Percentiles rank a stretch among this genome's conserved stretches.
phyloP scores from a whole-genome alignment of 2,329 filamentous ascomycete species.

The Fusarium dlaminii region DNA sequence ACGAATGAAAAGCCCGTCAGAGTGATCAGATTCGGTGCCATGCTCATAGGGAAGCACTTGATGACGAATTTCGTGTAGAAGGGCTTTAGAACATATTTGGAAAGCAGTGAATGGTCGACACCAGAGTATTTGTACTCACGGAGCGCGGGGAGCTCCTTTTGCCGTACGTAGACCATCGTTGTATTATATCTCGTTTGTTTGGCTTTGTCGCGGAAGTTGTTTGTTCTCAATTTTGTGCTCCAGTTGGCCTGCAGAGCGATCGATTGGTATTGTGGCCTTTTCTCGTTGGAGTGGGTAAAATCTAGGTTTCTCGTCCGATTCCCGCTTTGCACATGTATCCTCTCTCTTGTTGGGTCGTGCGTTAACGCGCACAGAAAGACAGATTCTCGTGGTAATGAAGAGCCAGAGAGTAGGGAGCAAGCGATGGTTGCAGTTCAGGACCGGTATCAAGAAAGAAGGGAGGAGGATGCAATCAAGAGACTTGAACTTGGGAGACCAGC shows the following conservation, averaged over 20 bases:
- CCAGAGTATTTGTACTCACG: slow-evolving; percentile 95
- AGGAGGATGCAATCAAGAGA: not conserved
- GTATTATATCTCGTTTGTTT: slow-evolving; percentile 9
- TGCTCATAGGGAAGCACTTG: slow-evolving; percentile 91
- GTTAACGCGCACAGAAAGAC: not conserved
- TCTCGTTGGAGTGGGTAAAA: slow-evolving; percentile 27
- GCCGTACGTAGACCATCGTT: slow-evolving; percentile 93
- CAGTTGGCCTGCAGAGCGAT: slow-evolving; percentile 9
- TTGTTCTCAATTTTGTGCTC: not conserved
- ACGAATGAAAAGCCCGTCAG: slow-evolving; percentile 91
- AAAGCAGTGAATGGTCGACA: slow-evolving; percentile 89
- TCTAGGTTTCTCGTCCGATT: slow-evolving; percentile 22
- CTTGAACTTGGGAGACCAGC: slow-evolving; percentile 20
- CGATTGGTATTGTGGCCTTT: slow-evolving; percentile 26
- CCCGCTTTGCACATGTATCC: slow-evolving; percentile 14
- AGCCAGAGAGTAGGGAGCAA: not conserved
- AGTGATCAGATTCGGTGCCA: slow-evolving; percentile 92
- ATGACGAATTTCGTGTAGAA: slow-evolving; percentile 97
- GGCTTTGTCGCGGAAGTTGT: not conserved
- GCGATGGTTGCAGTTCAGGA: not conserved
- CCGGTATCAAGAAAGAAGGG: not conserved
- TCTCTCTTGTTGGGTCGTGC: not conserved
- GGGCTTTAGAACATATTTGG: slow-evolving; percentile 94
- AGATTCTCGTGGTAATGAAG: not conserved
- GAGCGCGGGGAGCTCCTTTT: slow-evolving; percentile 86